phyloP scores from a whole-genome alignment of 306 rosid genomes.

The Corylus heterophylla region DNA sequence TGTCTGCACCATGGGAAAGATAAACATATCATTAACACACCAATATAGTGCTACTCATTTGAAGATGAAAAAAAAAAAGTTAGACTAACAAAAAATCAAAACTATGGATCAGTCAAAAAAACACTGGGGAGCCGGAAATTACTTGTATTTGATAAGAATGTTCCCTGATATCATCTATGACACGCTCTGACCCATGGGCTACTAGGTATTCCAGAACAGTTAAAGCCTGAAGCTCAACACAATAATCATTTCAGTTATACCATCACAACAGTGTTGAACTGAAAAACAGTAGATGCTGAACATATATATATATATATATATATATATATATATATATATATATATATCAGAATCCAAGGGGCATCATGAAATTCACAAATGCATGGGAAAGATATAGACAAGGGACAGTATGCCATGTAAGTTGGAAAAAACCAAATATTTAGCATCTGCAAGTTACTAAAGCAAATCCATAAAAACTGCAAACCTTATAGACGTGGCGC shows the following conservation, averaged over 20 bases:
- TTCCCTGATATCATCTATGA: constrained; percentile 92
- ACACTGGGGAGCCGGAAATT: constrained; percentile 31
- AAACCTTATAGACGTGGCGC: constrained; percentile 99
- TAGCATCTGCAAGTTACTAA: constrained; percentile 13
- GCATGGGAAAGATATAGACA: neutral
- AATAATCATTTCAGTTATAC: constrained; percentile 16
- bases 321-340: no score
- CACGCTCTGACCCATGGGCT: constrained; percentile 92
- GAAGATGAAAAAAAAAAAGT: neutral
- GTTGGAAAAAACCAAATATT: constrained; percentile 6
- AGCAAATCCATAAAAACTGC: constrained; percentile 19
- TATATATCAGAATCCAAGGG: neutral
- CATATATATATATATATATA: neutral
- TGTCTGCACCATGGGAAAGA: constrained; percentile 50
- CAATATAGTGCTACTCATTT: constrained; percentile 12
- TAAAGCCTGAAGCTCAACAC: constrained; percentile 65
- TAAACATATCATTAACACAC: constrained; percentile 27
- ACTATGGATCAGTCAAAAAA: constrained; percentile 26
- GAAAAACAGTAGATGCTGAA: constrained; percentile 13
- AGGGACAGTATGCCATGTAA: neutral
- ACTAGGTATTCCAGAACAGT: constrained; percentile 91
- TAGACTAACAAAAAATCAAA: constrained; percentile 13
- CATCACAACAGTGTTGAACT: neutral
- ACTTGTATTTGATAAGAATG: constrained; percentile 97
- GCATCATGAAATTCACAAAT: neutral